Conservation (phyloP, 108 stramenopile genomes). For the Skeletonema potamos region DNA sequence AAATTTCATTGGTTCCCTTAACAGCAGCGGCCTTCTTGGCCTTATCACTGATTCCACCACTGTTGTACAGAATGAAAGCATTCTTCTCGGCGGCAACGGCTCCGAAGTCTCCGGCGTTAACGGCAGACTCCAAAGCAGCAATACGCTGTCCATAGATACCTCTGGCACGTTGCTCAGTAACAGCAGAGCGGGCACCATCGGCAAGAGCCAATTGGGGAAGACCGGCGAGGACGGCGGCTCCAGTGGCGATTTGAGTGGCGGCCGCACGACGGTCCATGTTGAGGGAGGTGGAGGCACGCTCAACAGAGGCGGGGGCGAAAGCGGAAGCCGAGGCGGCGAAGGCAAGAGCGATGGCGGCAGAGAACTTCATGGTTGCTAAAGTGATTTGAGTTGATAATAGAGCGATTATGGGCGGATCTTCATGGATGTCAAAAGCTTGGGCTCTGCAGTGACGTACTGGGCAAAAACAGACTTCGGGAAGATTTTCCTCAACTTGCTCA, state of each 20-base stretch:
- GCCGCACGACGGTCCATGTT: conserved; percentile 90
- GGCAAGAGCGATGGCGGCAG: conserved; percentile 66
- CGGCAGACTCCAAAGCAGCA: conserved; percentile 78
- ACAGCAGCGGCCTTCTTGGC: conserved; percentile 69
- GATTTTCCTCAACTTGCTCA: not conserved
- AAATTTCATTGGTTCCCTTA: conserved; percentile 76
- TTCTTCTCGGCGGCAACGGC: conserved; percentile 91
- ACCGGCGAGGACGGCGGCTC: conserved; percentile 64
- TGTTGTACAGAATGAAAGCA: conserved; percentile 94
- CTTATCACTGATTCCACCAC: conserved; percentile 82
- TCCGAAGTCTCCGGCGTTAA: conserved; percentile 84
- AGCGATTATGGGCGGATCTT: not conserved
- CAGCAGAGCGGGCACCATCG: conserved; percentile 87
- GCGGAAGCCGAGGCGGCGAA: conserved; percentile 74
- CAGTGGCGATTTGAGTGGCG: conserved; percentile 77
- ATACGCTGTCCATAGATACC: conserved; percentile 89
- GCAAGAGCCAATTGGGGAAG: conserved; percentile 74
- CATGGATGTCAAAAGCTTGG: not conserved
- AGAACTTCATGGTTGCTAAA: conserved; percentile 69
- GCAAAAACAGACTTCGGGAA: conserved; percentile 1
- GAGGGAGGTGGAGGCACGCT: conserved; percentile 79
- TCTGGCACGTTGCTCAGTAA: conserved; percentile 70
- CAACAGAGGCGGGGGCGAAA: conserved; percentile 68
- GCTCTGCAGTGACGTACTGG: not conserved
- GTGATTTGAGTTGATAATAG: not conserved